Evolutionary conservation across 2,329 filamentous ascomycete species (phyloP), one percentile per base, ranked within the genome.

Genomic region (Penicillium verrucosum): DNA sequence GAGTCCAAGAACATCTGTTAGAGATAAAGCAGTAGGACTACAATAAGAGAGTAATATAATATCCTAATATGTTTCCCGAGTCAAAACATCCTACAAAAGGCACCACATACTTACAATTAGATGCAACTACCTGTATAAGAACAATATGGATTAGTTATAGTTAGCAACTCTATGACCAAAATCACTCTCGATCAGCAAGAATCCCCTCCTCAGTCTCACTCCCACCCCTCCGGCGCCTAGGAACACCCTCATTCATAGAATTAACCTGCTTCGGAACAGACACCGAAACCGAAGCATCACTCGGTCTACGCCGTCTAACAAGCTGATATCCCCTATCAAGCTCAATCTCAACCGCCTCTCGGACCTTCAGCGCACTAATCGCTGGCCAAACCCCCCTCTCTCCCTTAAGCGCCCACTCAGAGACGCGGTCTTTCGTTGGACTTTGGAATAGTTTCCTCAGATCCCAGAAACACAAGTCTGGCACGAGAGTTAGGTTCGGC

Each of bases 331-430:
- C 89, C 45, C 87, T 80, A 71, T 97, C 92, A 11, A 97, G 79
- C 70, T 96, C 92, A 54, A 92, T 88, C 73, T 97, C 93, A 8
- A 97, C 83, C 5, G 87, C 88, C 72, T 90, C 94, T 7, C 93
- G 80, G 7, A 96, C 87, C 65, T 88, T 88, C 59, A 97, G 75
- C 14, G 92, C 90, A 32, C 87, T 87, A 3, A 96, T 85, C 2
- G 91, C 90, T 0, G 92, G 93, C 92, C 93, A 97, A 0, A 96
- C 91, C 63, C 89, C 92, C 60, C 87, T 79, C 75, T 97, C 93
- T 1, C 93, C 93, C 53, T 88, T 82, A 32, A 86, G 74, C 52
- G 95, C 92, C 93, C 92, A 97, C 65, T 93, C 89, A 56, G 90
- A 85, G 4, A 97, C 77, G 9, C 85, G 87, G 57, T 88, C 85